These are phyloP conservation scores for Hymenoscyphus linearis DNA, from an alignment of 2,329 filamentous ascomycete species.

Conservation along the genomic window DNA sequence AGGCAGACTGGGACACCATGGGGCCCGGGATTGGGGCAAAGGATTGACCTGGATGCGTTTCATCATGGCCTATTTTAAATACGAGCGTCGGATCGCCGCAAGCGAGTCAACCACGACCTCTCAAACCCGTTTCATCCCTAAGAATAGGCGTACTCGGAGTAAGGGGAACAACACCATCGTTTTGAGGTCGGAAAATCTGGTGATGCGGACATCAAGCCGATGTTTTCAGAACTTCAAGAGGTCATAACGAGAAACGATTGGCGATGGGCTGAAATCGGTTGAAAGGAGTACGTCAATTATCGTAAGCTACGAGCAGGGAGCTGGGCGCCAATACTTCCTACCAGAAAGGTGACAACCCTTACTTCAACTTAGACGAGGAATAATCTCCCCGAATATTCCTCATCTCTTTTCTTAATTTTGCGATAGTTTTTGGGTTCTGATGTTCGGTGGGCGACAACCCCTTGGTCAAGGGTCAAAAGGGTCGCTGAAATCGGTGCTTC, in stretches of 20 bases:
- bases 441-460: no score
- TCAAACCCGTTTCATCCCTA: not conserved
- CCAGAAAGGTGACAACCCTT: no score
- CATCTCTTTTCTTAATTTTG: no score
- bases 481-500: no score
- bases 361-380: no score
- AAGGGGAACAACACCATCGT: not conserved
- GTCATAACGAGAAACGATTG: not conserved
- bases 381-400: no score
- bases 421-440: no score
- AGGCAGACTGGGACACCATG: not conserved
- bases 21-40: not conserved
- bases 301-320: not conserved
- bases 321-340: not conserved
- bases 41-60: not conserved
- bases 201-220: not conserved
- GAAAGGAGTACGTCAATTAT: not conserved
- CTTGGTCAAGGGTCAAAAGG: no score
- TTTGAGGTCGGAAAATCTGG: not conserved
- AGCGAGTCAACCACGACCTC: not conserved
- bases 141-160: not conserved
- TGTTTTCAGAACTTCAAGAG: not conserved
- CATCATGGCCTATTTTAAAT: slow-evolving; percentile 7
- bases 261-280: not conserved
- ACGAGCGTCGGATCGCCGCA: not conserved